Conservation (phyloP, 306 rosid species). For the Pyrus communis region DNA sequence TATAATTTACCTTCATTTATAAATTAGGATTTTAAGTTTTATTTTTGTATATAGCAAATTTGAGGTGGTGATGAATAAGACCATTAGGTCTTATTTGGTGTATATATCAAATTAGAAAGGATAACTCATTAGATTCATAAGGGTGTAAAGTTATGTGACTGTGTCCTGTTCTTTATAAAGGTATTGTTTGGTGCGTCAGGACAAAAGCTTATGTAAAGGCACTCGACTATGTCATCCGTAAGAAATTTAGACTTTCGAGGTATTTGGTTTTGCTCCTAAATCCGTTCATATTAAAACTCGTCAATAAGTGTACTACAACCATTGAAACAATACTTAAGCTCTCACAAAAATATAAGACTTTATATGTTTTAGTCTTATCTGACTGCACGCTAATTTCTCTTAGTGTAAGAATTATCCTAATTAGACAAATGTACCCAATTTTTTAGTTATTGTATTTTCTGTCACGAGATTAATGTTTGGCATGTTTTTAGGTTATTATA, state of each 20-base stretch:
- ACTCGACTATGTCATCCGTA: no score
- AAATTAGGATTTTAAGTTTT: no score
- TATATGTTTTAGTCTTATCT: no score
- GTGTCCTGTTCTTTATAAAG: no score
- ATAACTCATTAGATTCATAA: not conserved
- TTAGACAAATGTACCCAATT: not conserved
- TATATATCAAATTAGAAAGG: no score
- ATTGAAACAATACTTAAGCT: not conserved
- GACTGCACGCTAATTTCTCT: rapidly evolving
- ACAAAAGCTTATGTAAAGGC: not conserved
- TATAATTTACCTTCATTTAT: no score
- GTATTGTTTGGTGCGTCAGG: not conserved
- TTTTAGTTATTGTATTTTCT: no score
- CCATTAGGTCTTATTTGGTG: no score
- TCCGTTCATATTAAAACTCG: no score
- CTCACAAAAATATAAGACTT: rapidly evolving
- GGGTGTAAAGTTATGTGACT: no score
- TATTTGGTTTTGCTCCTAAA: not conserved
- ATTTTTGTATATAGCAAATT: no score
- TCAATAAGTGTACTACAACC: not conserved
- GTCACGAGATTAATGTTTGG: not conserved
- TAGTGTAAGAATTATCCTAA: not conserved
- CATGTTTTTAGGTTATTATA: not conserved
- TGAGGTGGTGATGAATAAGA: no score
- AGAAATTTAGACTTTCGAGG: not conserved